phyloP scores from a whole-genome alignment of 148 eudicot species.

The Camellia lanceoleosa region DNA sequence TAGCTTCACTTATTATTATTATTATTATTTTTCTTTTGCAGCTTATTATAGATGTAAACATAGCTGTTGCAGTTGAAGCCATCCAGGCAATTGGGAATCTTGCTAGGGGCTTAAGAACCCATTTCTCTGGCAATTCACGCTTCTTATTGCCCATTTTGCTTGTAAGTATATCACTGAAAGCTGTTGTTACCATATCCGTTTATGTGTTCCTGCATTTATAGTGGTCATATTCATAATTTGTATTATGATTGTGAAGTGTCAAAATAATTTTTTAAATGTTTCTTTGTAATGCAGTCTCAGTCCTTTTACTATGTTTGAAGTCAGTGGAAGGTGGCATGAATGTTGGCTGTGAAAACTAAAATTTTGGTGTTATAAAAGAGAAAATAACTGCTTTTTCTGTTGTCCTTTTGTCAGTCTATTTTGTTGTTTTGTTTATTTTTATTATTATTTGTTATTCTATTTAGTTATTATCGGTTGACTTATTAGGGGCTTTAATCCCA shows the following conservation, averaged over 20 bases:
- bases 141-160: conserved; percentile 85
- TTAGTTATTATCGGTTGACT: neutral
- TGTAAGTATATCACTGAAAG: conserved; percentile 39
- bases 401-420: neutral
- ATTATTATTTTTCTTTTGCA: conserved; percentile 27
- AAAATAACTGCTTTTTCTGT: neutral
- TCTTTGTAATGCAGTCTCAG: neutral
- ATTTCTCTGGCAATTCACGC: conserved; percentile 86
- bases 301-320: neutral
- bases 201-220: neutral
- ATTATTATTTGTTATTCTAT: neutral
- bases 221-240: neutral
- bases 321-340: neutral
- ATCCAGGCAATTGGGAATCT: conserved; percentile 97
- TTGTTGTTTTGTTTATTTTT: neutral
- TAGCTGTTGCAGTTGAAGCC: conserved; percentile 95
- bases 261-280: neutral
- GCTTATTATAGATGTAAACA: conserved; percentile 92
- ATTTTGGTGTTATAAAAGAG: neutral
- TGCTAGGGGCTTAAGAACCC: conserved; percentile 81
- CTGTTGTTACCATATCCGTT: neutral
- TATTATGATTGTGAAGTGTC: neutral
- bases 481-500: neutral
- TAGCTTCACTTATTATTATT: neutral
- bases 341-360: neutral